These are phyloP conservation scores for Fusarium oxysporum DNA, from an alignment of 2,329 filamentous ascomycete genomes.

Conservation along the genomic window DNA sequence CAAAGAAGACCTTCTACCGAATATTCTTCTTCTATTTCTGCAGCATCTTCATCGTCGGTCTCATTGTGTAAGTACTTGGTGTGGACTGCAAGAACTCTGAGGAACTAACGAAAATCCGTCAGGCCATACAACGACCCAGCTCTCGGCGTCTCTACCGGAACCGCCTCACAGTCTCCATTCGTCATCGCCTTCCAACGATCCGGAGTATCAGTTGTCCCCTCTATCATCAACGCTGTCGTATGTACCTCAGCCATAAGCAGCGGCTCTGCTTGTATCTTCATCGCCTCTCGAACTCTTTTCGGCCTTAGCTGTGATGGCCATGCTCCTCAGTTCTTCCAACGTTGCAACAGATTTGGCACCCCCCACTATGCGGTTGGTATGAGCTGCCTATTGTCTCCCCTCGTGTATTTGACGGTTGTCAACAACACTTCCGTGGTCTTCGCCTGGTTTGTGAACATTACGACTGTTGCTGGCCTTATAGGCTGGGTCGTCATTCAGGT, in stretches of 20 bases:
- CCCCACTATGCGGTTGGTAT: not conserved
- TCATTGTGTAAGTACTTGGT: not conserved
- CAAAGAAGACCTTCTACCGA: not conserved
- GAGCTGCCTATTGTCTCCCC: not conserved
- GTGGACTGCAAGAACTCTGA: accelerated
- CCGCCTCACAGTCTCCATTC: not conserved
- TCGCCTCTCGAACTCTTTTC: not conserved
- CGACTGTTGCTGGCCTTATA: not conserved
- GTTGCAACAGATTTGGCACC: not conserved
- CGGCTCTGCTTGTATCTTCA: not conserved
- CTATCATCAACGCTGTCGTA: not conserved
- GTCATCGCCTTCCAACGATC: not conserved
- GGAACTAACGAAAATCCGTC: accelerated
- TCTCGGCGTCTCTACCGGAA: not conserved
- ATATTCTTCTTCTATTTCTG: slow-evolving; percentile 1
- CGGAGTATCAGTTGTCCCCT: not conserved
- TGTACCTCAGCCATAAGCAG: not conserved
- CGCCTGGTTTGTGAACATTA: not conserved
- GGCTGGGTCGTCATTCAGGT: not conserved
- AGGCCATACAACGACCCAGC: not conserved
- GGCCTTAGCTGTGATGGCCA: not conserved
- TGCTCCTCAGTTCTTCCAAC: not conserved
- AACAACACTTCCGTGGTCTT: not conserved
- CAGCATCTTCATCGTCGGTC: not conserved
- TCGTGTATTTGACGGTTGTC: accelerated